Percentiles rank a stretch among this genome's conserved stretches.
phyloP scores from a whole-genome alignment of 2,329 filamentous ascomycete species.

The Aspergillus transmontanensis region DNA sequence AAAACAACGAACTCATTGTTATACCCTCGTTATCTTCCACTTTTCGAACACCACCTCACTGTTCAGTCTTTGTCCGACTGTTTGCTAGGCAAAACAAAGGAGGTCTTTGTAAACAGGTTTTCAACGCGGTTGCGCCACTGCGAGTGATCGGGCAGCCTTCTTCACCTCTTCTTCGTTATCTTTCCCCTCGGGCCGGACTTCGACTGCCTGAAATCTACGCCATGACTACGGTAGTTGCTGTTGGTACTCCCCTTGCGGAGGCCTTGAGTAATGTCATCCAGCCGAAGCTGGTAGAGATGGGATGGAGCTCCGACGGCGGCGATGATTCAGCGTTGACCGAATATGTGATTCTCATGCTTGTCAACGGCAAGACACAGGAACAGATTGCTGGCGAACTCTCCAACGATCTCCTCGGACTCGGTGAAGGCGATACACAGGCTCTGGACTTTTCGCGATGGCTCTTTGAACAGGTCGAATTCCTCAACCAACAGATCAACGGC shows the following conservation, averaged over 20 bases:
- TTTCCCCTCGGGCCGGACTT: neutral
- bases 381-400: constrained; percentile 88
- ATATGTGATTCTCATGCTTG: constrained; percentile 96
- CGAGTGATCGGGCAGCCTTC: constrained; percentile 6
- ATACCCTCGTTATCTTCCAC: neutral
- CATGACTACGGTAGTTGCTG: constrained; percentile 77
- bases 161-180: constrained; percentile 4
- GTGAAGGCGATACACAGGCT: constrained; percentile 79
- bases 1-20: constrained; percentile 1
- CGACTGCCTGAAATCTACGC: constrained; percentile 15
- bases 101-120: constrained; percentile 6
- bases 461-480: constrained; percentile 77
- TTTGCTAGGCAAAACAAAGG: neutral
- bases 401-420: constrained; percentile 79
- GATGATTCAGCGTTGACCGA: constrained; percentile 84
- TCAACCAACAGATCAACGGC: constrained; percentile 67
- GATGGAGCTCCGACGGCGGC: constrained; percentile 83
- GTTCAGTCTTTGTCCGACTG: neutral
- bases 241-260: constrained; percentile 80
- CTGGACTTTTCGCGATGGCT: constrained; percentile 87
- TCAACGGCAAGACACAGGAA: constrained; percentile 89
- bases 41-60: neutral
- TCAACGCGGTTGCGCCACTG: constrained; percentile 21
- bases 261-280: constrained; percentile 81
- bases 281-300: constrained; percentile 87